Evolutionary conservation across 768 basidiomycete genomes (phyloP).

Genomic region (Phaffia australis): DNA sequence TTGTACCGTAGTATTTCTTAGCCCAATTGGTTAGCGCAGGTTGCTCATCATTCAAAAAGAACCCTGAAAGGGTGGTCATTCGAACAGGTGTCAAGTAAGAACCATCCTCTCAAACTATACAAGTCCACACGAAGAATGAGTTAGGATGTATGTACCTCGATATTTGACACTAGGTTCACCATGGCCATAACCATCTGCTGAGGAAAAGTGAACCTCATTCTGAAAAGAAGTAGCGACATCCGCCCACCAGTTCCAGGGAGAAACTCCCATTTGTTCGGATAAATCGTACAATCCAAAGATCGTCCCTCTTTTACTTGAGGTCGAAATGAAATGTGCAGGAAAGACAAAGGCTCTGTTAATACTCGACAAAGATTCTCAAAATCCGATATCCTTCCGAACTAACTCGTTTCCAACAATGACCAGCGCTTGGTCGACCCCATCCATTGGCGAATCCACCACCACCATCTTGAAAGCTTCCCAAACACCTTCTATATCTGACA

Average conservation of each 20-base stretch:
- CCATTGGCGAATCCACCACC: conserved; percentile 49
- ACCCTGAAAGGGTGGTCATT: conserved; percentile 9
- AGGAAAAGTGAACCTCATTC: conserved; percentile 43
- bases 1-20: conserved; percentile 54
- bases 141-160: conserved; percentile 46
- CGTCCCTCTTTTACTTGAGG: conserved; percentile 46
- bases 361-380: not conserved
- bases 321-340: not conserved
- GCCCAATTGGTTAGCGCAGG: conserved; percentile 64
- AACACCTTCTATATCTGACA: conserved; percentile 50
- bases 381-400: conserved; percentile 9
- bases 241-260: conserved; percentile 53
- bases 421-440: conserved; percentile 52
- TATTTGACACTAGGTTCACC: conserved; percentile 59
- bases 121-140: conserved; percentile 3
- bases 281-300: conserved; percentile 59
- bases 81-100: not conserved
- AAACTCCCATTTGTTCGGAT: conserved; percentile 57
- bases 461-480: conserved; percentile 56
- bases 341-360: too few species aligned
- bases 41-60: conserved; percentile 65
- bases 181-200: conserved; percentile 40
- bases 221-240: conserved; percentile 56
- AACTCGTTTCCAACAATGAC: conserved; percentile 58
- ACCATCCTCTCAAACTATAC: not conserved